Conservation (phyloP, 2,329 filamentous ascomycete genomes). For the Pestalotiopsis fici region DNA sequence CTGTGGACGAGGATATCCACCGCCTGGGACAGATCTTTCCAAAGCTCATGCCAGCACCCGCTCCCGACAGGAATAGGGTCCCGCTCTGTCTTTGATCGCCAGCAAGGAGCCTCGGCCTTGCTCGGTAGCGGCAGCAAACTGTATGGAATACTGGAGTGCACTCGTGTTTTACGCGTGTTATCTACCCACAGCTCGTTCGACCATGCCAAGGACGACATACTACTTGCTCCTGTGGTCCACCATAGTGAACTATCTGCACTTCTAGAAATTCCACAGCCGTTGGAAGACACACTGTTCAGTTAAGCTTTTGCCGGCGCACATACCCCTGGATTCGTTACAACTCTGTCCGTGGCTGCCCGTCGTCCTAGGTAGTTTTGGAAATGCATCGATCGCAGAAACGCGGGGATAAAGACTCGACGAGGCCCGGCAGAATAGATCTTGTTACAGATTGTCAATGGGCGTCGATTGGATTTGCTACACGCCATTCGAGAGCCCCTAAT, state of each 20-base stretch:
- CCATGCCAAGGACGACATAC: not conserved
- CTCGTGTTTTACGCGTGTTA: not conserved
- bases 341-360: not conserved
- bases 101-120: not conserved
- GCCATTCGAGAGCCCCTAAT: not conserved
- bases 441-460: not conserved
- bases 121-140: not conserved
- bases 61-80: not conserved
- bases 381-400: slow-evolving; percentile 7
- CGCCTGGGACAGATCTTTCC: not conserved
- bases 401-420: slow-evolving; percentile 4
- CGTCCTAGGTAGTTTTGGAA: not conserved
- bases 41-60: not conserved
- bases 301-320: not conserved
- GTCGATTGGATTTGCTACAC: not conserved
- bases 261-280: not conserved
- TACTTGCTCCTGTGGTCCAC: not conserved
- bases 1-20: not conserved
- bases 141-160: not conserved
- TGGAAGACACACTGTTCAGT: not conserved
- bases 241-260: not conserved
- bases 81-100: not conserved
- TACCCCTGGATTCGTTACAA: not conserved
- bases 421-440: not conserved
- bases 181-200: not conserved